Base-by-base conservation (phyloP, 1,139 yeast genomes). In the Saccharomycopsis phalli region DNA sequence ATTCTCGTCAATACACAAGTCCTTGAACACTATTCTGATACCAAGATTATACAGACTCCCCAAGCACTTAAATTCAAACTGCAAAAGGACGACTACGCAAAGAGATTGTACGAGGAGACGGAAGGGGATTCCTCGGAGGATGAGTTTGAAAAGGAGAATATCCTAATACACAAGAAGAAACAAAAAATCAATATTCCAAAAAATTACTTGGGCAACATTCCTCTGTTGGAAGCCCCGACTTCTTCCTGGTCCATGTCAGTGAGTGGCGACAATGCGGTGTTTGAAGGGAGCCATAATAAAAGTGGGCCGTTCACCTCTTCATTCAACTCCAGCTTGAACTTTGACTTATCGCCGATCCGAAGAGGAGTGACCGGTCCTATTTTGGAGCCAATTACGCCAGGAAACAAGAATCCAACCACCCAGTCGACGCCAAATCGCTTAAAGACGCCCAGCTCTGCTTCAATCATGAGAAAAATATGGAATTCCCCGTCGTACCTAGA, bases 401-500 rank as follows among this genome's bases (percentile, higher is more conserved):
- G 54, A 10, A 50, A 51, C 43, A 23, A 11, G 14, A 46, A 30
- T 45, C 29, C 43, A 16, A 35, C 47, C 13, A 29, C 16, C 21
- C 38, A 44, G n/a, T n/a, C 14, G 13, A 44, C 47, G 6, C 47
- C 53, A 26, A 52, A 45, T 32, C 30, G 46, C 29, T 20, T 34
- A 27, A 53, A 50, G 29, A 57, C 62, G 5, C 60, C 64, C 39
- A 51, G 53, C 27, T 40, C 56, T 5, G 53, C 53, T 36, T 62
- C 71, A 5, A 63, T 68, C 28, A 58, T 69, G 58, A 67, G 65
- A 47, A 71, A 68, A 50, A 59, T 71, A 44, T 71, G 79, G 79
- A 69, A 75, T 51, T 74, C 82, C 17, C 84, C 84, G 3, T 69
- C 77, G 4, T 74, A 74, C 51, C 61, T 76, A 47, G 84, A 78